phyloP scores from a whole-genome alignment of 129 eudicot species.

The Centella asiatica region DNA sequence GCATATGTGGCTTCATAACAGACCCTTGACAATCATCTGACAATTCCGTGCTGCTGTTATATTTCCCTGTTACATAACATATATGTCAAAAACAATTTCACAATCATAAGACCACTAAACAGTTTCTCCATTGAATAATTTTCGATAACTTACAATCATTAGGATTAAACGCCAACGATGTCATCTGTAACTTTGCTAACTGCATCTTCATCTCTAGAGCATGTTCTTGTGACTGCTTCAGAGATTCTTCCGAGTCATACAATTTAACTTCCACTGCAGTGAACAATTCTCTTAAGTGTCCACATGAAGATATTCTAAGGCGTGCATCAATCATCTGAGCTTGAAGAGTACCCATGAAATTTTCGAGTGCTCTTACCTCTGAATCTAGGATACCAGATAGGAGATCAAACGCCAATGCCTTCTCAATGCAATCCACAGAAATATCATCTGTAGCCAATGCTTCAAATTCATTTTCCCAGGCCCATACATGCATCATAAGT shows the following conservation, averaged over 20 bases:
- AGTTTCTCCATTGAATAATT: background rate
- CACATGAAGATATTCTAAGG: slow-evolving; percentile 35
- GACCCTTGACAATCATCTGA: slow-evolving; percentile 26
- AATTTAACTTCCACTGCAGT: slow-evolving; percentile 36
- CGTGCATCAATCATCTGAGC: slow-evolving; percentile 37
- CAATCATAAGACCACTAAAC: background rate
- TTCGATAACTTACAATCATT: slow-evolving; percentile 49
- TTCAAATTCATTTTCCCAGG: slow-evolving; percentile 54
- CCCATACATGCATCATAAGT: slow-evolving; percentile 40
- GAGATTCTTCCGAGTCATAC: slow-evolving; percentile 53
- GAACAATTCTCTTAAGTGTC: slow-evolving; percentile 38
- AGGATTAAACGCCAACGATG: slow-evolving; percentile 42
- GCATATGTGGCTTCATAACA: slow-evolving; percentile 29
- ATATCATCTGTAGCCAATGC: slow-evolving; percentile 39
- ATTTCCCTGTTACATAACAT: slow-evolving; percentile 16
- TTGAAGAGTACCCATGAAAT: slow-evolving; percentile 45
- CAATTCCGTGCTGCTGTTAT: slow-evolving; percentile 15
- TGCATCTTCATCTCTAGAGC: slow-evolving; percentile 68
- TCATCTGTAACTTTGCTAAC: slow-evolving; percentile 68
- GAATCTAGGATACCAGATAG: slow-evolving; percentile 48
- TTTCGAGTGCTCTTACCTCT: slow-evolving; percentile 60
- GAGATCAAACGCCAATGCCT: slow-evolving; percentile 58
- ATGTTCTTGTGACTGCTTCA: slow-evolving; percentile 69
- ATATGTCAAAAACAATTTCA: slow-evolving; percentile 4
- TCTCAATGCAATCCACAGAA: slow-evolving; percentile 52